Conservation (phyloP, 2,329 filamentous ascomycete genomes). For the Tolypocladium album region DNA sequence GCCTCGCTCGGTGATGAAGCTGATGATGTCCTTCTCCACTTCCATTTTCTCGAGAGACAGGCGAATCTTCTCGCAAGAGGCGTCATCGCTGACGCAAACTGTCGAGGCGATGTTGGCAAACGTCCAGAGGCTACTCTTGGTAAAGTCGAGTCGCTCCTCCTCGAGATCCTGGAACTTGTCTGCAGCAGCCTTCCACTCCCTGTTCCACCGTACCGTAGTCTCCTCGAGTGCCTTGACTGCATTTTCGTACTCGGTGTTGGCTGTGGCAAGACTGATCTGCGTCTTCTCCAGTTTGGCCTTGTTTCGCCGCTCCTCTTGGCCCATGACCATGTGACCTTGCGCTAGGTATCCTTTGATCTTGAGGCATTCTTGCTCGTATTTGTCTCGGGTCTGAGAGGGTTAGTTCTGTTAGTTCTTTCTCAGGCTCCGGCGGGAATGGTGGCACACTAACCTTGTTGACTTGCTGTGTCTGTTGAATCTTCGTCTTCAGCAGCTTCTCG, state of each 20-base stretch:
- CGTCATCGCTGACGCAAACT: slow-evolving; percentile 94
- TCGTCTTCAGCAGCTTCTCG: slow-evolving; percentile 87
- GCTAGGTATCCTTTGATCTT: slow-evolving; percentile 98
- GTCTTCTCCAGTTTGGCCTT: slow-evolving; percentile 99
- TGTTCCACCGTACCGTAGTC: slow-evolving; percentile 90
- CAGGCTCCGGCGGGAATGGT: fast-evolving
- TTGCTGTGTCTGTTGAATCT: slow-evolving; percentile 78
- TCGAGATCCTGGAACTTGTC: slow-evolving; percentile 99
- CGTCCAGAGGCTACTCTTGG: slow-evolving; percentile 94
- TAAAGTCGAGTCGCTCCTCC: slow-evolving; percentile 92
- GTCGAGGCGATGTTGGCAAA: slow-evolving; percentile 97
- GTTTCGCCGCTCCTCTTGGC: slow-evolving; percentile 96
- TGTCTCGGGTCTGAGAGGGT: slow-evolving; percentile 61
- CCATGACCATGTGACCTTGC: slow-evolving; percentile 99
- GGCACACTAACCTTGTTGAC: slow-evolving; percentile 73
- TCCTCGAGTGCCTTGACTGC: slow-evolving; percentile 91
- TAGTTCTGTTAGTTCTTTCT: neutral
- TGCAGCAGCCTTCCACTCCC: slow-evolving; percentile 95
- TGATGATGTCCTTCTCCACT: slow-evolving; percentile 85
- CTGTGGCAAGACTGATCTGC: slow-evolving; percentile 83
- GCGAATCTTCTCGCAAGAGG: slow-evolving; percentile 92
- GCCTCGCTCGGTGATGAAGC: slow-evolving; percentile 79
- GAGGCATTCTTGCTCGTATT: slow-evolving; percentile 93
- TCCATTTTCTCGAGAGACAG: slow-evolving; percentile 90
- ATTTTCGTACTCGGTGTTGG: slow-evolving; percentile 86